phyloP scores from a whole-genome alignment of 1,284 basidiomycete genomes.

The Sanghuangporus sanghuang region DNA sequence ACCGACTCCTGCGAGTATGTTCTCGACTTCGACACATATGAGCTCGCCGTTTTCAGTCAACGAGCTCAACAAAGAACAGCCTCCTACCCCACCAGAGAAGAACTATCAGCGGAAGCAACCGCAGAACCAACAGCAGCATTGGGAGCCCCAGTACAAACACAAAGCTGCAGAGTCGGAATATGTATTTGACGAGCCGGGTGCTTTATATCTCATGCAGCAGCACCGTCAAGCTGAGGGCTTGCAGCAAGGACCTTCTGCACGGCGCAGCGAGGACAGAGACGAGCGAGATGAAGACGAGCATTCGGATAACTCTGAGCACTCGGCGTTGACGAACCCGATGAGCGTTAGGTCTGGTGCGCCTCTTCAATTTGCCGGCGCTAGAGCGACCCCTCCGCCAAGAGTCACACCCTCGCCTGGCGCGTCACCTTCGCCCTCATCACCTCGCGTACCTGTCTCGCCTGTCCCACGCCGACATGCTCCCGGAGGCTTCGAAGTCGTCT shows the following conservation, averaged over 20 bases:
- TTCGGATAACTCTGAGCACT: constrained; percentile 3
- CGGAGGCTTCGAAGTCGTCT: constrained; percentile 32
- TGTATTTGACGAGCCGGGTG: constrained; percentile 49
- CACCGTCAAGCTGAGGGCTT: constrained; percentile 33
- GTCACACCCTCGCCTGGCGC: not conserved
- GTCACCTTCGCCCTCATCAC: not conserved
- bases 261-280: not conserved
- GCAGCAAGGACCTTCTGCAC: constrained; percentile 12
- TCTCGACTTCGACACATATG: constrained; percentile 10
- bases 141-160: constrained; percentile 23
- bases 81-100: constrained; percentile 14
- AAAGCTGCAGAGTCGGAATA: constrained; percentile 8
- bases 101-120: not conserved
- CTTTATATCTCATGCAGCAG: constrained; percentile 66
- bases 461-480: constrained; percentile 34
- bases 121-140: not conserved
- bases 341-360: constrained; percentile 35
- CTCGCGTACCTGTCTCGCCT: constrained; percentile 16
- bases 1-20: not conserved
- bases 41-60: constrained; percentile 17
- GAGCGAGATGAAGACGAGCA: constrained; percentile 13
- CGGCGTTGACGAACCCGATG: constrained; percentile 25
- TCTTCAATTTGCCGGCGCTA: not conserved
- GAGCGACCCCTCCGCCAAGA: not conserved
- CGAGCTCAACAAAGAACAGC: constrained; percentile 6